Base-by-base conservation (phyloP, 1,139 yeast genomes). In the Diutina rugosa region DNA sequence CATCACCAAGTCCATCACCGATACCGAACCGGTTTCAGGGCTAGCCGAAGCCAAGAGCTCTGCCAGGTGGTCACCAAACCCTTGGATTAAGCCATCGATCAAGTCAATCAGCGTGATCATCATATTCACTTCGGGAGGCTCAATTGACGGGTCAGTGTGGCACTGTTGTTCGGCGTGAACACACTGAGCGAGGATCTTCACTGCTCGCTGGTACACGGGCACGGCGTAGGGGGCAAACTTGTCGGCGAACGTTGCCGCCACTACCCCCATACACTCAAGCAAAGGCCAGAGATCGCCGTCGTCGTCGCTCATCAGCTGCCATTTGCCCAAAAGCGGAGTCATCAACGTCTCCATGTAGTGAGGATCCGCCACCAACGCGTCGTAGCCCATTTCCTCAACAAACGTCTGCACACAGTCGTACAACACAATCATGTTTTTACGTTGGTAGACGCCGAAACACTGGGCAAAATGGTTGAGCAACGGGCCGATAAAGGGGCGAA, bases 361-460 rank as follows among this genome's bases (percentile, higher is more conserved):
- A 55, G 82, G 81, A 56, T 79, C 78, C 32, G 79, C 66, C 46
- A 80, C 77, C 56, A 86, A 74, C 56, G 72, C 68, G 35, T 81
- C 85, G 56, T 71, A 65, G 6, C 87, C 87, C 63, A 85, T 79
- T 60, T 85, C 82, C 61, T 90, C 97, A 46, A 91, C 89, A 67
- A 91, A 82, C 4, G 97, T 86, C 66, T 90, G 95, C n/a, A 93
- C 83, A 26, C 97, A 89, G 68, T 93, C 99, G 69, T 90, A 93
- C 52, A 93, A 73, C 26, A 89, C 81, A 55, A 88, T 78, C 68
- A 90, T 72, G 67, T 91, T 91, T 65, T 86, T 88, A 63, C 90
- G 81, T 69, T 90, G 93, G 70, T 91, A 93, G 56, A 77, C 76
- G 55, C 75, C 74, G 69, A 93, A 89, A 67, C 97, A 93, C 59